phyloP scores from a whole-genome alignment of 2,329 filamentous ascomycete species.

The Cladophialophora exuberans region DNA sequence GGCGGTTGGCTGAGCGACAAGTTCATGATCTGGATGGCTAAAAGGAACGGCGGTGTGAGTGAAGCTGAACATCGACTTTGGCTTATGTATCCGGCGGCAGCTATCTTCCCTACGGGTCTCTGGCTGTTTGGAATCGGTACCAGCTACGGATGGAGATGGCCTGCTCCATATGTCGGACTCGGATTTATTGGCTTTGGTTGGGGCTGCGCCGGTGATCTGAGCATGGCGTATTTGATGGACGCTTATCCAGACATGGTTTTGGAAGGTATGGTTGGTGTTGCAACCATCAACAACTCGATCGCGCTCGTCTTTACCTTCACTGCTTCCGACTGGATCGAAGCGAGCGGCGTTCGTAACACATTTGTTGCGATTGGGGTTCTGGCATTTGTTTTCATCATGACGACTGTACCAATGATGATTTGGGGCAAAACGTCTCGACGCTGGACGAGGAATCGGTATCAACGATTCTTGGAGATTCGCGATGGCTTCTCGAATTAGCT shows the following conservation, averaged over 20 bases:
- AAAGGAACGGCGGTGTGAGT: constrained; percentile 56
- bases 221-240: constrained; percentile 60
- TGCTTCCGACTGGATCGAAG: constrained; percentile 54
- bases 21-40: constrained; percentile 60
- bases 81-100: constrained; percentile 54
- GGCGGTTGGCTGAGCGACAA: constrained; percentile 61
- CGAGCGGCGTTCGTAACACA: constrained; percentile 49
- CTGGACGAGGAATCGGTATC: constrained; percentile 53
- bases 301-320: constrained; percentile 60
- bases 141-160: constrained; percentile 57
- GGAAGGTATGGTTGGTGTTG: constrained; percentile 62
- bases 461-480: constrained; percentile 52
- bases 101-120: constrained; percentile 56
- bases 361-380: constrained; percentile 58
- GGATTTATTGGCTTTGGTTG: constrained; percentile 64
- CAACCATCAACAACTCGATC: constrained; percentile 61
- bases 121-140: constrained; percentile 59
- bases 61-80: constrained; percentile 60
- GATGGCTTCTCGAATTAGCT: constrained; percentile 40
- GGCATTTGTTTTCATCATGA: constrained; percentile 55
- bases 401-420: constrained; percentile 58
- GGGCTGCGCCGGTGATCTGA: constrained; percentile 61
- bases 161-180: constrained; percentile 57
- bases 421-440: constrained; percentile 56
- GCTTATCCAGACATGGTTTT: constrained; percentile 61